These are phyloP conservation scores for Phanerodontia chrysosporium DNA, from an alignment of 768 basidiomycete species.

Conservation along the genomic window DNA sequence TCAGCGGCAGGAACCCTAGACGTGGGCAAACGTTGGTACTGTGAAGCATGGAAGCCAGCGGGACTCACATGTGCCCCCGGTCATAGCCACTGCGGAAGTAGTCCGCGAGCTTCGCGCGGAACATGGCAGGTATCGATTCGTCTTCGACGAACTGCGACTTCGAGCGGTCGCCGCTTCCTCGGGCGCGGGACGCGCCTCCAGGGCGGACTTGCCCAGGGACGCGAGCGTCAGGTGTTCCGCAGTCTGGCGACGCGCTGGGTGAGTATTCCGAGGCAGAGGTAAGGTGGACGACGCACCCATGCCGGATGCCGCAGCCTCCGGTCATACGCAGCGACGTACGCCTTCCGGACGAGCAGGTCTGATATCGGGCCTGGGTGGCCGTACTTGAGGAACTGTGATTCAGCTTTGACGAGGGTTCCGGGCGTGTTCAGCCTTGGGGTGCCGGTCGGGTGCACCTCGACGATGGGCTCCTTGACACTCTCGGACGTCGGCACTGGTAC, in stretches of 20 bases:
- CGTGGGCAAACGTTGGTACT: slow-evolving; percentile 1
- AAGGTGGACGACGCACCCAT: slow-evolving; percentile 57
- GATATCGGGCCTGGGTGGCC: slow-evolving; percentile 85
- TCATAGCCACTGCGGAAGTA: slow-evolving; percentile 95
- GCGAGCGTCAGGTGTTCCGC: slow-evolving; percentile 90
- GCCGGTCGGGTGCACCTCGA: slow-evolving; percentile 45
- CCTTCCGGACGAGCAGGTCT: slow-evolving; percentile 74
- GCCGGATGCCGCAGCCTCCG: slow-evolving; percentile 85
- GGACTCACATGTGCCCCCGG: slow-evolving; percentile 88
- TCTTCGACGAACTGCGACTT: slow-evolving; percentile 86
- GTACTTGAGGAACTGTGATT: slow-evolving; percentile 56
- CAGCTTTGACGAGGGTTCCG: slow-evolving; percentile 20
- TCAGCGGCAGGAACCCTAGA: slow-evolving; percentile 93
- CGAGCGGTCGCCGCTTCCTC: slow-evolving; percentile 53
- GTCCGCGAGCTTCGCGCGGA: slow-evolving; percentile 82
- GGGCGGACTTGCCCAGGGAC: slow-evolving; percentile 53
- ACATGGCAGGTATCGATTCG: slow-evolving; percentile 63
- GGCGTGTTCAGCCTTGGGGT: slow-evolving; percentile 37
- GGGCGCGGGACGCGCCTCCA: slow-evolving; percentile 29
- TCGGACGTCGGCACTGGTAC: slow-evolving; percentile 8
- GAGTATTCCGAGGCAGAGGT: not conserved
- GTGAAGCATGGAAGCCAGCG: not conserved
- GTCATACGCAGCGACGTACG: slow-evolving; percentile 90
- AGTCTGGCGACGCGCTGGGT: slow-evolving; percentile 49
- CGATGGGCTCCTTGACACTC: slow-evolving; percentile 32